Conservation (phyloP, 2,329 filamentous ascomycete genomes). For the Taxawa tesnikishii region DNA sequence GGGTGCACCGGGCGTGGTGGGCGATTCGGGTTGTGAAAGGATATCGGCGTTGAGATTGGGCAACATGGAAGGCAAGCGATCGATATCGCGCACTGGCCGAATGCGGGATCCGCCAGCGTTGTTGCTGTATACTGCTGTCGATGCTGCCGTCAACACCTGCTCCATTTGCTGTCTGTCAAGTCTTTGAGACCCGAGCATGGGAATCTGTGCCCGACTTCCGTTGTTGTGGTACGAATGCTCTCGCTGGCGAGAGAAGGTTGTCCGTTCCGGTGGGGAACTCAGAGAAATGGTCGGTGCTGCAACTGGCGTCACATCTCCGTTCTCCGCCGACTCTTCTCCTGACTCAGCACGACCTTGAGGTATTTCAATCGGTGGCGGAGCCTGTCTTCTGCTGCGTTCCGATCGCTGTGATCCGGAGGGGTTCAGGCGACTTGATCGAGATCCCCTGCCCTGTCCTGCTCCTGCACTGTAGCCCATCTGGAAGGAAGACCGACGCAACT, state of each 20-base stretch:
- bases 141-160: constrained; percentile 14
- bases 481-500: constrained; percentile 3
- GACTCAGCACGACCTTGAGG: constrained; percentile 40
- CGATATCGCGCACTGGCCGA: constrained; percentile 66
- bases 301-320: constrained; percentile 50
- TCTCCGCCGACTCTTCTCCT: constrained; percentile 29
- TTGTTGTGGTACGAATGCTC: constrained; percentile 36
- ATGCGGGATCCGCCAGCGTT: constrained; percentile 43
- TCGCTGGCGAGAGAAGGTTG: constrained; percentile 48
- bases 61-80: constrained; percentile 74
- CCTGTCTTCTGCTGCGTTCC: constrained; percentile 53
- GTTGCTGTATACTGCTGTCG: constrained; percentile 17
- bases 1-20: constrained; percentile 68
- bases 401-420: constrained; percentile 20
- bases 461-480: not conserved
- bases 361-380: constrained; percentile 76
- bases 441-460: constrained; percentile 62
- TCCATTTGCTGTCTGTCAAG: constrained; percentile 7
- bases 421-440: constrained; percentile 32
- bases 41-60: constrained; percentile 56
- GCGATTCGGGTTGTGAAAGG: constrained; percentile 82
- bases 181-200: constrained; percentile 11
- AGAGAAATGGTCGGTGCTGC: constrained; percentile 42
- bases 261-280: constrained; percentile 59
- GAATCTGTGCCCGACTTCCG: constrained; percentile 21